Evolutionary conservation across 108 stramenopile species (phyloP).

Genomic region (Cyclotella kingstonii): DNA sequence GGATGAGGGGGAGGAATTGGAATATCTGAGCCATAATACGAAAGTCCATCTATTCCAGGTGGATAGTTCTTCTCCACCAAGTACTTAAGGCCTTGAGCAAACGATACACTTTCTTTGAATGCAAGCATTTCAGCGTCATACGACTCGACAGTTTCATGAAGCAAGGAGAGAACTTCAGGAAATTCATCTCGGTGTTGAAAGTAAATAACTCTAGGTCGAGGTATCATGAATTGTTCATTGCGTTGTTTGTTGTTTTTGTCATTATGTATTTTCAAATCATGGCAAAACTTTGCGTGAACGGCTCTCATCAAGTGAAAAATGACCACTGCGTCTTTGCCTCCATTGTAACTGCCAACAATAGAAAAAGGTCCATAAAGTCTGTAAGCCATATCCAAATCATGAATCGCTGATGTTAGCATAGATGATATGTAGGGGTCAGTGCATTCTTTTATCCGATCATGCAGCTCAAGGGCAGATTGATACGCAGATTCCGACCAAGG

Average conservation of each 20-base stretch:
- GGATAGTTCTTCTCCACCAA: slow-evolving; percentile 60
- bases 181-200: slow-evolving; percentile 85
- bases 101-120: slow-evolving; percentile 65
- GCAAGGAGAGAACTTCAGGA: slow-evolving; percentile 58
- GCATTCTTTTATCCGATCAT: slow-evolving; percentile 59
- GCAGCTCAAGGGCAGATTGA: slow-evolving; percentile 54
- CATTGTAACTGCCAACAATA: slow-evolving; percentile 93
- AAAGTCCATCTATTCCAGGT: slow-evolving; percentile 23
- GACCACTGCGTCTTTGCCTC: slow-evolving; percentile 98
- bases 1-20: slow-evolving; percentile 40
- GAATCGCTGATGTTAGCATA: slow-evolving; percentile 57
- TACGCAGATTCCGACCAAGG: slow-evolving; percentile 67
- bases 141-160: slow-evolving; percentile 59
- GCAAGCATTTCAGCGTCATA: slow-evolving; percentile 91
- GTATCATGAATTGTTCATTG: slow-evolving; percentile 15
- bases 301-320: slow-evolving; percentile 93
- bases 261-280: slow-evolving; percentile 10
- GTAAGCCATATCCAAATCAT: slow-evolving; percentile 73
- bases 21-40: slow-evolving; percentile 4
- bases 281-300: slow-evolving; percentile 72
- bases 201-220: slow-evolving; percentile 75
- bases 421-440: slow-evolving; percentile 51
- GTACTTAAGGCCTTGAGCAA: slow-evolving; percentile 60
- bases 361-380: slow-evolving; percentile 74
- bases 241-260: slow-evolving; percentile 34